These are phyloP conservation scores for Solanum medicagineum DNA, from an alignment of 257 asterid species.

Conservation along the genomic window DNA sequence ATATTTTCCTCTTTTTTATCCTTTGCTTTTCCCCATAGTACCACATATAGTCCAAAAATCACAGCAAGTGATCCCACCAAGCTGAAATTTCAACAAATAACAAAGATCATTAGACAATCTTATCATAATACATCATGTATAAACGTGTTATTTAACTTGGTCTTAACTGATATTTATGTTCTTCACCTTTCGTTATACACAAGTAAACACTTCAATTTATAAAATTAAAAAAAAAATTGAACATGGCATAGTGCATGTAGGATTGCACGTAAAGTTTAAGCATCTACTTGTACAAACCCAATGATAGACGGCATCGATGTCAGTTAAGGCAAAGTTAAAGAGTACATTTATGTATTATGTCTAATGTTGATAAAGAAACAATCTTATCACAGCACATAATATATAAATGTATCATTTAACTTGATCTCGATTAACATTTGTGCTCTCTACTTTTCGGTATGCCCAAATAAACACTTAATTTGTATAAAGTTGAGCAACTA, in stretches of 20 bases:
- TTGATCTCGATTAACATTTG: no score
- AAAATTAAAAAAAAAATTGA: not conserved
- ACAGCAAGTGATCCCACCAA: slow-evolving; percentile 49
- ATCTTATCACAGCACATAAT: no score
- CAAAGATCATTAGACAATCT: not conserved
- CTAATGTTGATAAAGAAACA: not conserved
- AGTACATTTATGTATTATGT: no score
- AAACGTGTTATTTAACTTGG: not conserved
- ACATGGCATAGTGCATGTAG: not conserved
- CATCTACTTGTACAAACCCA: not conserved
- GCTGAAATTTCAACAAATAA: slow-evolving; percentile 11
- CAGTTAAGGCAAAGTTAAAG: not conserved
- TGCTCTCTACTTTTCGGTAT: fast-evolving
- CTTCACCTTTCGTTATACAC: not conserved
- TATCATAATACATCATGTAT: not conserved
- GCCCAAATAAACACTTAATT: not conserved
- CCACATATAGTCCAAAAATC: slow-evolving; percentile 51
- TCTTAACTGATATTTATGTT: not conserved
- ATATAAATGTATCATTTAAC: not conserved
- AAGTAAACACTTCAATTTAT: fast-evolving
- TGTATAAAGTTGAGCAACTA: not conserved
- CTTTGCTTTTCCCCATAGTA: slow-evolving; percentile 66
- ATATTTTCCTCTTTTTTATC: slow-evolving; percentile 15
- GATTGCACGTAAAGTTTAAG: fast-evolving
- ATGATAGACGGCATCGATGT: not conserved